A percentile compares a stretch with the other conserved stretches of the same genome.
Conservation (phyloP, 2,329 filamentous ascomycete genomes). For the Cytospora schulzeri region DNA sequence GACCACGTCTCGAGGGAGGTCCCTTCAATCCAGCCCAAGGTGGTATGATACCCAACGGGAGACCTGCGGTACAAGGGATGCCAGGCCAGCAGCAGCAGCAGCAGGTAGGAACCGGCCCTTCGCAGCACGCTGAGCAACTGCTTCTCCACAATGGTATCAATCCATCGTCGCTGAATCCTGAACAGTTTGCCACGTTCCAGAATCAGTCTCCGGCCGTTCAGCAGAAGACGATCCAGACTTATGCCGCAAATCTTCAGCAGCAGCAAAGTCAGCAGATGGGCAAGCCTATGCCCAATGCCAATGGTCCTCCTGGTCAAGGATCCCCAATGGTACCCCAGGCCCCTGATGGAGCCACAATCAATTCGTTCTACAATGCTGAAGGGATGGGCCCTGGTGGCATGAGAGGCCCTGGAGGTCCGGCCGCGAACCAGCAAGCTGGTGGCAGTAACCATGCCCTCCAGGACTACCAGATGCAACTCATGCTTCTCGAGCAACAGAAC, state of each 20-base stretch:
- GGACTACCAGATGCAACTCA: slow-evolving; percentile 88
- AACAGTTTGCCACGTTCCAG: slow-evolving; percentile 71
- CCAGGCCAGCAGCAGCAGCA: slow-evolving; percentile 64
- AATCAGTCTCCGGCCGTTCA: slow-evolving; percentile 62
- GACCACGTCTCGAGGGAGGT: slow-evolving; percentile 73
- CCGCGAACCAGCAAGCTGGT: slow-evolving; percentile 49
- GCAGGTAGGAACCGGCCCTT: slow-evolving; percentile 59
- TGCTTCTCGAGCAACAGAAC: slow-evolving; percentile 84
- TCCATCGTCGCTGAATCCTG: slow-evolving; percentile 69
- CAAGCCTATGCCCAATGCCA: slow-evolving; percentile 76
- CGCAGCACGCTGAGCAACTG: slow-evolving; percentile 54
- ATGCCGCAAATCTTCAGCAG: slow-evolving; percentile 81
- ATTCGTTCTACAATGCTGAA: slow-evolving; percentile 63
- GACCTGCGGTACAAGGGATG: slow-evolving; percentile 69
- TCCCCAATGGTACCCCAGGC: slow-evolving; percentile 81
- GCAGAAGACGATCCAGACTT: slow-evolving; percentile 84
- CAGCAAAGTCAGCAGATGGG: slow-evolving; percentile 81
- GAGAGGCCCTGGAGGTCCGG: slow-evolving; percentile 51
- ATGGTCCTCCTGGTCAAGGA: slow-evolving; percentile 72
- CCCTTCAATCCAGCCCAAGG: slow-evolving; percentile 72
- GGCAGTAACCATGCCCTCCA: slow-evolving; percentile 80
- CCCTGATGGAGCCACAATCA: slow-evolving; percentile 62
- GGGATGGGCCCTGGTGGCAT: slow-evolving; percentile 64
- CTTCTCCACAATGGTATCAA: slow-evolving; percentile 73
- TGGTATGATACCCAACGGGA: slow-evolving; percentile 74